These are phyloP conservation scores for Trametes elegans DNA, from an alignment of 768 basidiomycete species.

Conservation along the genomic window DNA sequence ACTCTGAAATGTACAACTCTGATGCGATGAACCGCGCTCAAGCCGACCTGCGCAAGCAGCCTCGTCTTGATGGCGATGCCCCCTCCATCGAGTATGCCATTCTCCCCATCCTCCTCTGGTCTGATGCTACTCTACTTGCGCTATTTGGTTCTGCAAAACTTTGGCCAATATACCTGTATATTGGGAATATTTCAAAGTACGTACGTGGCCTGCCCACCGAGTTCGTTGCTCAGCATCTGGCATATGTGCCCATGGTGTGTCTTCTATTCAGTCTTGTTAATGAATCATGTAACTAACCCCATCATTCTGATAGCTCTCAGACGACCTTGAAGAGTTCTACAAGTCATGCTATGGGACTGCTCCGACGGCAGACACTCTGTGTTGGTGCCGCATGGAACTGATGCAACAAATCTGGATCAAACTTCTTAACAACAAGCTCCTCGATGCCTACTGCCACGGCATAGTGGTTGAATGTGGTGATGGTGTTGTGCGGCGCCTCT, in stretches of 20 bases:
- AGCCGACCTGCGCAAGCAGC: constrained; percentile 1
- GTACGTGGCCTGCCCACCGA: constrained; percentile 29
- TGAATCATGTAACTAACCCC: neutral
- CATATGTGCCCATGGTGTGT: constrained; percentile 43
- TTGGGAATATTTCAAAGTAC: constrained; percentile 44
- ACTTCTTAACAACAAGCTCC: constrained; percentile 26
- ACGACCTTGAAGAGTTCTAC: constrained; percentile 32
- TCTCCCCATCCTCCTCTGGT: constrained; percentile 23
- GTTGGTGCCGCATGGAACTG: constrained; percentile 33
- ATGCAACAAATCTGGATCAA: constrained; percentile 31
- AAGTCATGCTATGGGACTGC: constrained; percentile 10
- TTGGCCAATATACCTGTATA: constrained; percentile 42
- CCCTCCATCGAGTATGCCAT: constrained; percentile 8
- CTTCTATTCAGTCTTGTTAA: neutral
- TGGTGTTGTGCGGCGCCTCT: constrained; percentile 26
- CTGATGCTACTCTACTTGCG: constrained; percentile 29
- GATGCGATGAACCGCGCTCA: constrained; percentile 16
- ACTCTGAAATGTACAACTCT: constrained; percentile 17
- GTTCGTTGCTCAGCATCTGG: constrained; percentile 38
- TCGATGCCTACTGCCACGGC: constrained; percentile 29
- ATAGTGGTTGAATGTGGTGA: constrained; percentile 29
- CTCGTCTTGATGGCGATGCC: neutral
- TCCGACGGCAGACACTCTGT: constrained; percentile 22
- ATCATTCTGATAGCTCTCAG: constrained; percentile 30
- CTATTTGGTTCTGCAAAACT: constrained; percentile 26